Evolutionary conservation across 108 stramenopile genomes (phyloP).

Genomic region (Discostella stelligeroides): DNA sequence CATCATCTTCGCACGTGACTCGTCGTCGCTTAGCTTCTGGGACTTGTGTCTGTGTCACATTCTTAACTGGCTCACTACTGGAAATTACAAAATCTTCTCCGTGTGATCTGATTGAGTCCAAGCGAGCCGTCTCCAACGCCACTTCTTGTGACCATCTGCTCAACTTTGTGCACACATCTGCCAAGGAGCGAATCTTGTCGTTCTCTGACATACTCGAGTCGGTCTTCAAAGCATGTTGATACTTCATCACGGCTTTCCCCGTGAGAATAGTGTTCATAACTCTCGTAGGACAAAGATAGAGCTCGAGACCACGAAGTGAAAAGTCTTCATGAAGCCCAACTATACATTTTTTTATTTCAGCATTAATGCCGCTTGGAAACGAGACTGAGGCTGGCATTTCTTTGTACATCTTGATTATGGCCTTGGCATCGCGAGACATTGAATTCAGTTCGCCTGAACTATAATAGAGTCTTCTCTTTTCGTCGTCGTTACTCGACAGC

Average conservation of each 20-base stretch:
- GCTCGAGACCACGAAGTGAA: slow-evolving; percentile 22
- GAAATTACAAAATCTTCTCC: slow-evolving; percentile 18
- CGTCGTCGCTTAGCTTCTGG: slow-evolving; percentile 3
- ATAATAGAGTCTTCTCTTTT: slow-evolving; percentile 19
- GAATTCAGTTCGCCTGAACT: slow-evolving; percentile 10
- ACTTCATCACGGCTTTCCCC: slow-evolving; percentile 17
- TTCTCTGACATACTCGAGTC: background rate
- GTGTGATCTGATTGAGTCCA: slow-evolving; percentile 15
- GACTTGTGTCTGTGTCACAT: background rate
- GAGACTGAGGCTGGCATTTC: background rate
- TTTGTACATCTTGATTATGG: slow-evolving; percentile 14
- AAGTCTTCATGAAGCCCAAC: slow-evolving; percentile 13
- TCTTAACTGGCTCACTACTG: background rate
- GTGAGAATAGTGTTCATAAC: slow-evolving; percentile 10
- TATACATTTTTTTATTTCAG: background rate
- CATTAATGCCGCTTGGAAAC: background rate
- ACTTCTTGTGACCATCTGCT: slow-evolving; percentile 26
- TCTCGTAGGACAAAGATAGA: slow-evolving; percentile 5
- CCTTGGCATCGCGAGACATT: slow-evolving; percentile 6
- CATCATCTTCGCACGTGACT: too few relatives aligned
- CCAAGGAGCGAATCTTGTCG: slow-evolving; percentile 10
- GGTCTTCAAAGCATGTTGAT: slow-evolving; percentile 4
- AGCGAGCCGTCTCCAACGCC: slow-evolving; percentile 20
- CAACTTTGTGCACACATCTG: slow-evolving; percentile 14
- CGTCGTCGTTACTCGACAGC: slow-evolving; percentile 9